Evolutionary conservation across 2,329 filamentous ascomycete species (phyloP).

Genomic region (Sporothrix schenckii): DNA sequence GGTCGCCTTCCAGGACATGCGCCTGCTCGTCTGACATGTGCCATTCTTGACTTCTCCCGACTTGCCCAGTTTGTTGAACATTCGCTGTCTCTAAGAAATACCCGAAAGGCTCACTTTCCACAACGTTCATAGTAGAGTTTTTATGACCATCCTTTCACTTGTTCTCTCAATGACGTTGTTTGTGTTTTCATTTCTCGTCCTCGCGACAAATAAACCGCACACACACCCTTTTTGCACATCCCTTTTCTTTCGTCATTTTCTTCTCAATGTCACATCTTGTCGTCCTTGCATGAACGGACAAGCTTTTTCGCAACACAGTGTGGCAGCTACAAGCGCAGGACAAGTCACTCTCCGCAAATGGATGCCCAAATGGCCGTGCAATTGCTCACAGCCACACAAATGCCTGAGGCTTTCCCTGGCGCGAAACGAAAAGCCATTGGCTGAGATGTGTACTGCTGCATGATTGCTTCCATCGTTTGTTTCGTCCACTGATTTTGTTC

Average conservation of each 20-base stretch:
- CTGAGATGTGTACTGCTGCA: slow-evolving; percentile 8
- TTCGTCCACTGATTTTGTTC: slow-evolving; percentile 5
- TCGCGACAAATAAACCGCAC: neutral
- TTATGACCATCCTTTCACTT: neutral
- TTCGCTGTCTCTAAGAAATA: too few species aligned
- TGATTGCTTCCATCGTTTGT: neutral
- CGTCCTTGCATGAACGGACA: neutral
- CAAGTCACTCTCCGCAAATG: neutral
- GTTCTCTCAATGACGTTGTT: slow-evolving; percentile 2
- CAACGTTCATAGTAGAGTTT: too few species aligned
- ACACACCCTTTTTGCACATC: neutral
- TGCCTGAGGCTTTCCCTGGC: neutral
- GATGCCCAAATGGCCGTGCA: slow-evolving; percentile 2
- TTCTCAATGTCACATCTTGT: neutral
- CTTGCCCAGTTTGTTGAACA: too few species aligned
- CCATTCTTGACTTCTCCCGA: slow-evolving; percentile 8
- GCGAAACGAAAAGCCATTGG: neutral
- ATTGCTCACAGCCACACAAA: slow-evolving; percentile 18
- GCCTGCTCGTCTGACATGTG: neutral
- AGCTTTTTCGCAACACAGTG: neutral
- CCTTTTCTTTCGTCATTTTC: neutral
- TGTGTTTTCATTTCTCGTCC: neutral
- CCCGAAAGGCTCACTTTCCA: too few species aligned
- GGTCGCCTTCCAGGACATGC: neutral
- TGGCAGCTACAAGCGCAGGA: neutral